These are phyloP conservation scores for Cladosporium sp. DNA, from an alignment of 2,329 filamentous ascomycete species.

Conservation along the genomic window DNA sequence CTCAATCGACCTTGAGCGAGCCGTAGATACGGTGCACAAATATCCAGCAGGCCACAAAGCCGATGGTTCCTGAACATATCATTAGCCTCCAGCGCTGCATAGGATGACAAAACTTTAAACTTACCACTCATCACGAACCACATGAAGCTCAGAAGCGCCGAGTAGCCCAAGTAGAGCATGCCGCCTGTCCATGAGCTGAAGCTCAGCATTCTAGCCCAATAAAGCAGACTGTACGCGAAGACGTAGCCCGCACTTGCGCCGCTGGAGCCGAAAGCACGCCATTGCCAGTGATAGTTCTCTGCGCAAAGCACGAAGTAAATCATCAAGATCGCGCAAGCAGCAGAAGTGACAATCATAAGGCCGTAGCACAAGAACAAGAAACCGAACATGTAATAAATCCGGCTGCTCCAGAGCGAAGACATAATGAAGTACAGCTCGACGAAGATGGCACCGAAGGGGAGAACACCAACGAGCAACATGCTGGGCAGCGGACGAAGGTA, in stretches of 20 bases:
- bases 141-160: slow-evolving; percentile 80
- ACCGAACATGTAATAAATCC: slow-evolving; percentile 99
- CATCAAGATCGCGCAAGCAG: slow-evolving; percentile 87
- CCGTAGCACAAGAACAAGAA: slow-evolving; percentile 98
- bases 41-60: slow-evolving; percentile 91
- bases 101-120: slow-evolving; percentile 50
- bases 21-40: slow-evolving; percentile 93
- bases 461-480: slow-evolving; percentile 86
- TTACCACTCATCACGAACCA: slow-evolving; percentile 93
- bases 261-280: slow-evolving; percentile 89
- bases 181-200: slow-evolving; percentile 83
- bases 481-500: slow-evolving; percentile 87
- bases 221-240: slow-evolving; percentile 86
- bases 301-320: slow-evolving; percentile 95
- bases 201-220: slow-evolving; percentile 85
- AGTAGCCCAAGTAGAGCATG: slow-evolving; percentile 92
- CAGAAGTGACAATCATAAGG: slow-evolving; percentile 93
- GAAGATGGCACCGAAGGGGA: slow-evolving; percentile 96
- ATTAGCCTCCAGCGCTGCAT: not conserved
- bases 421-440: slow-evolving; percentile 99
- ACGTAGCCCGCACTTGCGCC: slow-evolving; percentile 91
- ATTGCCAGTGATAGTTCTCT: slow-evolving; percentile 99
- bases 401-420: slow-evolving; percentile 97
- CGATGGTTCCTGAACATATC: slow-evolving; percentile 70
- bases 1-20: slow-evolving; percentile 92